phyloP scores from a whole-genome alignment of 2,329 filamentous ascomycete genomes.

The Tympanopsis confertula region DNA sequence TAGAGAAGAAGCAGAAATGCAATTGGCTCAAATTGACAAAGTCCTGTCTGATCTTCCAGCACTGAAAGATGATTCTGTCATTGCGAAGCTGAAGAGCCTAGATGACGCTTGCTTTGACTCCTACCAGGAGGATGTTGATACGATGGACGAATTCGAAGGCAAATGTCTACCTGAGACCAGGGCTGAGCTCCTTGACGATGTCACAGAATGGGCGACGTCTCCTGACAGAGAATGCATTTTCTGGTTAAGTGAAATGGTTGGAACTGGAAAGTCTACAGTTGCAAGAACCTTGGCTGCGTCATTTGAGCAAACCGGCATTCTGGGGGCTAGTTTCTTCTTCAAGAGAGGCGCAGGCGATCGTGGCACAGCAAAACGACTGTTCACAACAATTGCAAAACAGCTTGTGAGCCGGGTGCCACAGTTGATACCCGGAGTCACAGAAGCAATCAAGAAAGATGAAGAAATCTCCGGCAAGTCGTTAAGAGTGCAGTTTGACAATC shows the following conservation, averaged over 20 bases:
- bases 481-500: slow-evolving; percentile 13
- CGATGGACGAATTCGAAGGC: neutral
- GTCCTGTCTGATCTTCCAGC: neutral
- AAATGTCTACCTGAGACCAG: slow-evolving; percentile 12
- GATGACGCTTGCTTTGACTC: neutral
- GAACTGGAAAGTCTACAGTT: slow-evolving; percentile 20
- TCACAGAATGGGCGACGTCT: slow-evolving; percentile 11
- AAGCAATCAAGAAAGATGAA: slow-evolving; percentile 6
- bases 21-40: neutral
- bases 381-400: slow-evolving; percentile 15
- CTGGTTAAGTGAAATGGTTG: slow-evolving; percentile 20
- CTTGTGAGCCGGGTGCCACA: slow-evolving; percentile 8
- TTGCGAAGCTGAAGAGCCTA: neutral
- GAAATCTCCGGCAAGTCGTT: slow-evolving; percentile 8
- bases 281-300: slow-evolving; percentile 16
- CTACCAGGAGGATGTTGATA: too few species aligned
- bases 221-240: slow-evolving; percentile 12
- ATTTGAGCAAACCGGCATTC: slow-evolving; percentile 6
- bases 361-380: slow-evolving; percentile 13
- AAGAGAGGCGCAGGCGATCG: slow-evolving; percentile 15
- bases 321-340: slow-evolving; percentile 20
- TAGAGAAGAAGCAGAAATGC: neutral
- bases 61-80: neutral
- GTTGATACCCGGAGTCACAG: slow-evolving; percentile 5
- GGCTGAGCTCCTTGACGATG: slow-evolving; percentile 9